Conservation (phyloP, 345 rosid species). For the Gossypium thurberi region DNA sequence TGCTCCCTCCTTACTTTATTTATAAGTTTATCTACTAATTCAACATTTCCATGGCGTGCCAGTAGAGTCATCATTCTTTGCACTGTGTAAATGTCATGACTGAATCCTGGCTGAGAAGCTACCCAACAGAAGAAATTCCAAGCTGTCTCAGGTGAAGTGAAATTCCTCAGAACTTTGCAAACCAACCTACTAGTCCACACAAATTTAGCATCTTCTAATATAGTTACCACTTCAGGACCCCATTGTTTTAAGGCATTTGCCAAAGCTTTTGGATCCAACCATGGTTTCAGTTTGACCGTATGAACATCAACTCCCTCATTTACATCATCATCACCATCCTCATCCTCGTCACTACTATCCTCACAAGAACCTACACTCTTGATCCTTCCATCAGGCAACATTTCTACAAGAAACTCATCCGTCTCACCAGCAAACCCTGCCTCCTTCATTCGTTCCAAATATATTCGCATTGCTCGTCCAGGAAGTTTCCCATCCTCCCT, state of each 20-base stretch:
- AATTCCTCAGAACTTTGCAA: conserved; percentile 72
- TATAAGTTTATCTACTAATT: conserved; percentile 62
- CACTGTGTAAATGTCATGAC: conserved; percentile 67
- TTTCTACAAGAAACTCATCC: conserved; percentile 43
- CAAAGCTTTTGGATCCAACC: conserved; percentile 86
- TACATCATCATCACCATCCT: conserved; percentile 19
- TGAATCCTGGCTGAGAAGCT: conserved; percentile 71
- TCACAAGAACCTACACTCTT: conserved; percentile 31
- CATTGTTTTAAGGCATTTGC: conserved; percentile 60
- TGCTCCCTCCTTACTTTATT: conserved; percentile 57
- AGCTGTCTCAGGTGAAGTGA: conserved; percentile 61
- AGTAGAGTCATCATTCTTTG: conserved; percentile 73
- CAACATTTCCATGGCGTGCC: conserved; percentile 62
- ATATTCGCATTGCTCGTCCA: conserved; percentile 42
- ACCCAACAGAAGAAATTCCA: conserved; percentile 97
- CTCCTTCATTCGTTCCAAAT: conserved; percentile 50
- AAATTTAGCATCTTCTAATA: conserved; percentile 58
- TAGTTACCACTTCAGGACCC: conserved; percentile 54
- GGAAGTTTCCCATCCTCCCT: conserved; percentile 60
- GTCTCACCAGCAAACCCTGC: conserved; percentile 54
- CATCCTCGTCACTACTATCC: conserved; percentile 31
- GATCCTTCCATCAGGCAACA: conserved; percentile 71
- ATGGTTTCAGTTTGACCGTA: conserved; percentile 57
- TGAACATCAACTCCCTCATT: conserved; percentile 17
- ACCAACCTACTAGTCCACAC: conserved; percentile 85